Conservation (phyloP, 1,284 basidiomycete genomes). For the Cryptococcus deneoformans region DNA sequence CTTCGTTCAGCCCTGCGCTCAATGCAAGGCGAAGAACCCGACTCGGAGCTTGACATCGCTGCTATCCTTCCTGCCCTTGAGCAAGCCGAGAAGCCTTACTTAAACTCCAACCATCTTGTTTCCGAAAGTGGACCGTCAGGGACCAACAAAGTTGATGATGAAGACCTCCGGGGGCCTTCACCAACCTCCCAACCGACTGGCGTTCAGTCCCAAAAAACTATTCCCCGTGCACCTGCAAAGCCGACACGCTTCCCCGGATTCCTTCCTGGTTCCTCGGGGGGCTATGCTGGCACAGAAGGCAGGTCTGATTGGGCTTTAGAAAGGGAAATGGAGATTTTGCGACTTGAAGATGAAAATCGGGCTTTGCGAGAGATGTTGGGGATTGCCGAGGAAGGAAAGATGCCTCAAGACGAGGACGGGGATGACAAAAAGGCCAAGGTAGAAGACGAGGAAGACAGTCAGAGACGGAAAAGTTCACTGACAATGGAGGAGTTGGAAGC, state of each 20-base stretch:
- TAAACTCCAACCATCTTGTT: neutral
- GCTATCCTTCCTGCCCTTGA: slow-evolving; percentile 6
- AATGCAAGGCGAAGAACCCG: slow-evolving; percentile 64
- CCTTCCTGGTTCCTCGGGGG: slow-evolving; percentile 37
- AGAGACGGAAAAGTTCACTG: slow-evolving; percentile 29
- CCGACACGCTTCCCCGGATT: slow-evolving; percentile 32
- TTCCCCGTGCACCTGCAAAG: slow-evolving; percentile 18
- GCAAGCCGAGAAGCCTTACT: neutral
- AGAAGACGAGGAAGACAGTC: neutral
- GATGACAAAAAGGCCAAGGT: slow-evolving; percentile 3
- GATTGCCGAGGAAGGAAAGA: slow-evolving; percentile 52
- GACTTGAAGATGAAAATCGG: slow-evolving; percentile 77
- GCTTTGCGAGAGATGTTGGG: slow-evolving; percentile 67
- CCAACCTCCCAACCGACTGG: slow-evolving; percentile 2
- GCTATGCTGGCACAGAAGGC: slow-evolving; percentile 45
- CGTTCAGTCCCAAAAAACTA: slow-evolving; percentile 2
- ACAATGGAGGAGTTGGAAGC: slow-evolving; percentile 41
- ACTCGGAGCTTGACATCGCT: slow-evolving; percentile 35
- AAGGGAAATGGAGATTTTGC: slow-evolving; percentile 74
- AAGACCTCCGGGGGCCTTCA: neutral
- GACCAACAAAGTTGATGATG: neutral
- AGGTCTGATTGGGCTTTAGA: slow-evolving; percentile 76
- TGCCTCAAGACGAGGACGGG: slow-evolving; percentile 9
- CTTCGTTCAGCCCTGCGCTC: slow-evolving; percentile 70
- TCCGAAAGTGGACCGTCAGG: neutral